Conservation (phyloP, 2,329 filamentous ascomycete species). For the Epicoccum sorghinum region DNA sequence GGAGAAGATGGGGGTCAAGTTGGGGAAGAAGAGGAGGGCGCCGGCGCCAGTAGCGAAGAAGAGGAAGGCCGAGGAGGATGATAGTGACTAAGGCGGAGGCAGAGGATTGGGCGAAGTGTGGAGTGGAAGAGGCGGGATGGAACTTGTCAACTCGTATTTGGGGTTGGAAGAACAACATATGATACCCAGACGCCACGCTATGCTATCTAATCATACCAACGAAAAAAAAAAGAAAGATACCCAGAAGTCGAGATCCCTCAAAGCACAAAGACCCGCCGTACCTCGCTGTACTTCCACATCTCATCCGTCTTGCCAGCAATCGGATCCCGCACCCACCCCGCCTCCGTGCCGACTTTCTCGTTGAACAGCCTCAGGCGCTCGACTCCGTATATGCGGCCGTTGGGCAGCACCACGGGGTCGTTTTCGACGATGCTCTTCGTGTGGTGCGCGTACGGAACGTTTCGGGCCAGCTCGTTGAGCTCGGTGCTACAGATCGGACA, state of each 20-base stretch:
- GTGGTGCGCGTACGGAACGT: conserved; percentile 93
- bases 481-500: conserved; percentile 97
- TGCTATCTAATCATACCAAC: background rate
- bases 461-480: conserved; percentile 85
- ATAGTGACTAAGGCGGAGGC: conserved; percentile 18
- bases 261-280: conserved; percentile 92
- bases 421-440: conserved; percentile 91
- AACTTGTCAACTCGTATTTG: background rate
- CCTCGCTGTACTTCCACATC: conserved; percentile 56
- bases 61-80: conserved; percentile 24
- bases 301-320: conserved; percentile 64
- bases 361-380: conserved; percentile 77
- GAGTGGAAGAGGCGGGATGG: background rate
- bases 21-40: conserved; percentile 21
- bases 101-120: background rate
- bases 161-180: background rate
- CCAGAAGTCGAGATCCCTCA: background rate
- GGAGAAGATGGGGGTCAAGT: conserved; percentile 17
- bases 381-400: conserved; percentile 82
- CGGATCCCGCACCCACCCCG: conserved; percentile 76
- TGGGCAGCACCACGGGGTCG: conserved; percentile 85
- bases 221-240: background rate
- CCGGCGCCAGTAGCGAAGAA: background rate
- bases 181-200: conserved; percentile 7
- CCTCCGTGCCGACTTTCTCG: conserved; percentile 73